Conservation (phyloP, 2,329 filamentous ascomycete genomes). For the Hypomyces rosellus region DNA sequence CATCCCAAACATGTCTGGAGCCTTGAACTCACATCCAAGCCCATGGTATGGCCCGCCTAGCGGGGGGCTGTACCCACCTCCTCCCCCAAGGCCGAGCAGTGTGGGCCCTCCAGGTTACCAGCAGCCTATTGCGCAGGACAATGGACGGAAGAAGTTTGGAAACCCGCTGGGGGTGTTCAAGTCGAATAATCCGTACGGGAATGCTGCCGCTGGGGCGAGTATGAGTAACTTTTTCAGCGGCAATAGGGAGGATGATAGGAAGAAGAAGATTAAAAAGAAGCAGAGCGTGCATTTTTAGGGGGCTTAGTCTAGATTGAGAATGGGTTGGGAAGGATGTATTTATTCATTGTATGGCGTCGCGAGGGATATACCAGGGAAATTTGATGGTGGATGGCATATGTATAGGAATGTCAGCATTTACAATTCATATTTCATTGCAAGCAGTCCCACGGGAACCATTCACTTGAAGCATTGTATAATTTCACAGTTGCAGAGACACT, state of each 20-base stretch:
- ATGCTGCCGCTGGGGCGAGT: constrained; percentile 38
- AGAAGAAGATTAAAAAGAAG: constrained; percentile 42
- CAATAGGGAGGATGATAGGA: constrained; percentile 32
- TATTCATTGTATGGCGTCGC: not conserved
- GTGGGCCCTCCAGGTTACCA: constrained; percentile 28
- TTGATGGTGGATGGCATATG: not conserved
- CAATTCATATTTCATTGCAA: too few relatives aligned
- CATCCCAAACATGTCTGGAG: not conserved
- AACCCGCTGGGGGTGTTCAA: constrained; percentile 24
- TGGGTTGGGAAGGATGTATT: not conserved
- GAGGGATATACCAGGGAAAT: not conserved
- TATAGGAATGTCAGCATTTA: too few relatives aligned
- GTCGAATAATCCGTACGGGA: constrained; percentile 20
- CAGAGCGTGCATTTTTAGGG: constrained; percentile 39
- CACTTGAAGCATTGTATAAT: constrained; percentile 6
- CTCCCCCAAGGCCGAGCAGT: constrained; percentile 42
- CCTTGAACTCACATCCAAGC: constrained; percentile 10
- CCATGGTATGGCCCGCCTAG: constrained; percentile 13
- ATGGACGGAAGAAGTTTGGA: constrained; percentile 18
- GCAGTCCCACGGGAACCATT: too few relatives aligned
- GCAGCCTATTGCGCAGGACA: not conserved
- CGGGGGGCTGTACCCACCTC: constrained; percentile 23
- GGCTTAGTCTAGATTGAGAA: not conserved
- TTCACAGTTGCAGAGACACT: not conserved
- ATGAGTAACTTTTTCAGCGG: constrained; percentile 39